A percentile compares a stretch with the other conserved stretches of the same genome.
These are phyloP conservation scores for Camelina laxa DNA, from an alignment of 345 rosid genomes.

Conservation along the genomic window DNA sequence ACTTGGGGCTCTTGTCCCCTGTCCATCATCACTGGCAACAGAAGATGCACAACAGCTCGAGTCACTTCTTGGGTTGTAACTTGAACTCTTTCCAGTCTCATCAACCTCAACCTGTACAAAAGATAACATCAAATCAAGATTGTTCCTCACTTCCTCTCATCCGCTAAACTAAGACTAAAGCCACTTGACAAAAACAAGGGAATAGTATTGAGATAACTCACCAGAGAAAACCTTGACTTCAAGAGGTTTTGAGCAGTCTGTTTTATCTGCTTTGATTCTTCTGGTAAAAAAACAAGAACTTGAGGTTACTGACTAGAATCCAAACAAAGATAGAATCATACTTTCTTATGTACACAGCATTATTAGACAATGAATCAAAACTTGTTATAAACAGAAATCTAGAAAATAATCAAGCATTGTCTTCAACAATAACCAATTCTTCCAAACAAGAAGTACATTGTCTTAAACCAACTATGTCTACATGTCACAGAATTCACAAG, in stretches of 20 bases:
- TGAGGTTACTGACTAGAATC: constrained; percentile 8
- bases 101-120: constrained; percentile 54
- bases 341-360: background rate
- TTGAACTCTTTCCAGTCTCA: constrained; percentile 49
- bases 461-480: background rate
- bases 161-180: background rate
- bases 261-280: constrained; percentile 37
- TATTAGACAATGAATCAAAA: background rate
- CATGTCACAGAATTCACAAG: no score
- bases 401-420: background rate
- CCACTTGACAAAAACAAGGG: constrained; percentile 8
- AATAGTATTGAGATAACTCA: constrained; percentile 39
- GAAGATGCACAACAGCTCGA: constrained; percentile 69
- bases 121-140: constrained; percentile 25
- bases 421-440: no score
- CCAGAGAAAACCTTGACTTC: constrained; percentile 48
- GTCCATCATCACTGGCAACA: constrained; percentile 69
- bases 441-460: background rate
- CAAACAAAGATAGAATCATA: background rate
- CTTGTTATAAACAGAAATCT: background rate
- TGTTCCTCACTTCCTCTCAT: constrained; percentile 24
- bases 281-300: constrained; percentile 30
- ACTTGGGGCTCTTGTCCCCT: constrained; percentile 71
- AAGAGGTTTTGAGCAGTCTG: constrained; percentile 31
- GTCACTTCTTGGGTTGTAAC: constrained; percentile 56